Conservation (phyloP, 306 rosid genomes). For the Leucaena leucocephala region DNA sequence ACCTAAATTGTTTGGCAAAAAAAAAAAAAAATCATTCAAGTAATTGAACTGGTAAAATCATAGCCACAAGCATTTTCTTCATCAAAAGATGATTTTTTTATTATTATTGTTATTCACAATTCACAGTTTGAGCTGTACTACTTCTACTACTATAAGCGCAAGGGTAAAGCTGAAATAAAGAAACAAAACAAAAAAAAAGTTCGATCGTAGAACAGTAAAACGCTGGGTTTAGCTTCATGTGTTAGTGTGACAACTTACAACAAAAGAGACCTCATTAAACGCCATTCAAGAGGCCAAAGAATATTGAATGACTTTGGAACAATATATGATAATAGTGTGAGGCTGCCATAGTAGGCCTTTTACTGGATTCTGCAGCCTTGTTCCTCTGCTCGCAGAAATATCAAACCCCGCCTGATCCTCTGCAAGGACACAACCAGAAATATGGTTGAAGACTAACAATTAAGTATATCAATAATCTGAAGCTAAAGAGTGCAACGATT, state of each 20-base stretch:
- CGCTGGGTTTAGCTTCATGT: constrained; percentile 17
- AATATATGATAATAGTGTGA: constrained; percentile 6
- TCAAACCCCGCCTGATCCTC: constrained; percentile 84
- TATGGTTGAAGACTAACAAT: background rate
- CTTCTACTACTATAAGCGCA: background rate
- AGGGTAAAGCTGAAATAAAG: background rate
- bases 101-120: background rate
- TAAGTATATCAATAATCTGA: background rate
- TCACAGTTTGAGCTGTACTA: background rate
- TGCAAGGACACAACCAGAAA: constrained; percentile 29
- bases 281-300: constrained; percentile 65
- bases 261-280: constrained; percentile 47
- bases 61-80: background rate
- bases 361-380: constrained; percentile 75
- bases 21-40: background rate
- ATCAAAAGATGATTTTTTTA: background rate
- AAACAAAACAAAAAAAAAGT: background rate
- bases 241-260: constrained; percentile 16
- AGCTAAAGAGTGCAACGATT: background rate
- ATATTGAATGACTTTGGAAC: constrained; percentile 49
- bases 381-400: constrained; percentile 66
- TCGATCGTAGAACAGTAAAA: constrained; percentile 17
- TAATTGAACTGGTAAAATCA: background rate
- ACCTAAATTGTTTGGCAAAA: background rate
- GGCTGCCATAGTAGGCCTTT: too few relatives aligned